A percentile compares a stretch with the other conserved stretches of the same genome.
Conservation (phyloP, 2,329 filamentous ascomycete genomes). For the Dothistroma septosporum region DNA sequence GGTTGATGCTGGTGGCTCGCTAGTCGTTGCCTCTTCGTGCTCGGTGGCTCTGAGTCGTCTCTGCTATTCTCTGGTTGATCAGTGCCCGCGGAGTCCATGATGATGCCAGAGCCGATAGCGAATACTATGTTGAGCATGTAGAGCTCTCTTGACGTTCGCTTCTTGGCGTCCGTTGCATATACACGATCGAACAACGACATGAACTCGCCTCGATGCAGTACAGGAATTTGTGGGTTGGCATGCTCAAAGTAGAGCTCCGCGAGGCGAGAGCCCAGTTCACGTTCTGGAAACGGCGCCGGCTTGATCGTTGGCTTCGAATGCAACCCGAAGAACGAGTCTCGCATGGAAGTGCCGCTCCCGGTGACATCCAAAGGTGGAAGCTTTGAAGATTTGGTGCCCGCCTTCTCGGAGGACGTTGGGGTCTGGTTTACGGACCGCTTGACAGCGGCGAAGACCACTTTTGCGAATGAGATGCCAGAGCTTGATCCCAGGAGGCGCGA, state of each 20-base stretch:
- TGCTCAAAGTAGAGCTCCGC: constrained; percentile 90
- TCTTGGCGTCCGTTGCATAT: constrained; percentile 64
- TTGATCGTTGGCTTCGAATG: constrained; percentile 86
- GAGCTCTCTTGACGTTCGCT: constrained; percentile 72
- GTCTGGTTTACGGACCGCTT: constrained; percentile 63
- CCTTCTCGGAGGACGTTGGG: constrained; percentile 60
- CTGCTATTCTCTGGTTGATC: constrained; percentile 35
- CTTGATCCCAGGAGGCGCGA: constrained; percentile 78
- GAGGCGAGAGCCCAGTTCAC: constrained; percentile 66
- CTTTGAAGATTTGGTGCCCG: constrained; percentile 51
- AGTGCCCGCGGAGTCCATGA: constrained; percentile 57
- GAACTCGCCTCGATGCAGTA: constrained; percentile 84
- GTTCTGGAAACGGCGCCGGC: constrained; percentile 77
- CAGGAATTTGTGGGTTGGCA: constrained; percentile 91
- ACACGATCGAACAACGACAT: constrained; percentile 81
- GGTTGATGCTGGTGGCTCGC: constrained; percentile 61
- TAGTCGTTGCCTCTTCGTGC: constrained; percentile 49
- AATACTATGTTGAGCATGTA: constrained; percentile 97
- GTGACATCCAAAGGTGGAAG: constrained; percentile 47
- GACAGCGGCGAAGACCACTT: constrained; percentile 89
- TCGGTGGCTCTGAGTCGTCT: constrained; percentile 27
- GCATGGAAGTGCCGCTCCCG: constrained; percentile 71
- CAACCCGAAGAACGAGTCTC: constrained; percentile 95
- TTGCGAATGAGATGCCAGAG: constrained; percentile 88
- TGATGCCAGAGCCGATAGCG: constrained; percentile 90